Conservation (phyloP, 169 alveolate genomes). For the Cryptosporidium parvum region DNA sequence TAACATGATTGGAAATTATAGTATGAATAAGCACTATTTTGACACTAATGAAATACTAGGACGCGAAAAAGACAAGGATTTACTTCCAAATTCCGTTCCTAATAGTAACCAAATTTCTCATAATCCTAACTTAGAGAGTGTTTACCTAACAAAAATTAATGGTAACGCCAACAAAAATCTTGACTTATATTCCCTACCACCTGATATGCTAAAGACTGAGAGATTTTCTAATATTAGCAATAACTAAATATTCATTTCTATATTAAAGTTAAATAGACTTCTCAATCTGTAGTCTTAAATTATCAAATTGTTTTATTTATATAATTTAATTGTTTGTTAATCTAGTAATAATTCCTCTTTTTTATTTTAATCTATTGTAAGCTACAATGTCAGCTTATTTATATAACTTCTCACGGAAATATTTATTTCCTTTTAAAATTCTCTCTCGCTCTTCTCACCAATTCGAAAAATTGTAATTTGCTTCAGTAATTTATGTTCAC, state of each 20-base stretch:
- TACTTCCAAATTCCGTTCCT: neutral
- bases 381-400: neutral
- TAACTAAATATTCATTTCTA: neutral
- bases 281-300: neutral
- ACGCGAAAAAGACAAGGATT: neutral
- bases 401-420: too few species aligned
- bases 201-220: slow-evolving; percentile 12
- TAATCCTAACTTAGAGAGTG: neutral
- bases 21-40: neutral
- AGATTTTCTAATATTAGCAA: neutral
- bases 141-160: neutral
- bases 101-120: neutral
- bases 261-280: neutral
- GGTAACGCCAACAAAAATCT: neutral
- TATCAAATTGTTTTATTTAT: neutral
- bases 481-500: neutral
- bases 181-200: neutral
- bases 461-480: too few species aligned
- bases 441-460: neutral
- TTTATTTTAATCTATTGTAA: neutral
- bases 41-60: neutral
- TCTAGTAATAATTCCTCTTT: neutral
- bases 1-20: neutral
- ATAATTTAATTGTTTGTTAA: too few species aligned
- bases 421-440: neutral